phyloP scores from a whole-genome alignment of 2,329 filamentous ascomycete species.

The Fusarium sulawesiense region DNA sequence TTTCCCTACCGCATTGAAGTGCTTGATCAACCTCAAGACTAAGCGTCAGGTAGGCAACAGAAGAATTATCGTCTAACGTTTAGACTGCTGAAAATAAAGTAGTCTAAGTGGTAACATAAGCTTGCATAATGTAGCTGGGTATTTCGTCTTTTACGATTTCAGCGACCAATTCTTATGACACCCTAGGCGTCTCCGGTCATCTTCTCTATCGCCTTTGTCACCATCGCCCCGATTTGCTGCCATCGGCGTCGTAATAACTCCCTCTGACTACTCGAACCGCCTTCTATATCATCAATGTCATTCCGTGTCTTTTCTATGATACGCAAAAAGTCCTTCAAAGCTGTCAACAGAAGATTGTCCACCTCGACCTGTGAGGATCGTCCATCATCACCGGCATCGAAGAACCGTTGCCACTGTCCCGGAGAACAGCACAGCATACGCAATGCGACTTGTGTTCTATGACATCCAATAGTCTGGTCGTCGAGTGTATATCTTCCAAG shows the following conservation, averaged over 20 bases:
- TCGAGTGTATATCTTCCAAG: slow-evolving; percentile 62
- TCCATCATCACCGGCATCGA: slow-evolving; percentile 57
- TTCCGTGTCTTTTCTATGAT: slow-evolving; percentile 48
- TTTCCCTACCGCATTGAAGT: background rate
- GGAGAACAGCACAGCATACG: slow-evolving; percentile 52
- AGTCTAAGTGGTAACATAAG: background rate
- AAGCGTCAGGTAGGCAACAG: background rate
- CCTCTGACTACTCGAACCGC: slow-evolving; percentile 50
- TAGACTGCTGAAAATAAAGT: background rate
- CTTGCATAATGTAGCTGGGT: background rate
- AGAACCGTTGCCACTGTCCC: slow-evolving; percentile 54
- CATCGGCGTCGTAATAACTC: slow-evolving; percentile 56
- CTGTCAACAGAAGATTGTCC: slow-evolving; percentile 49
- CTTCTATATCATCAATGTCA: slow-evolving; percentile 49
- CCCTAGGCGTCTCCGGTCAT: slow-evolving; percentile 9
- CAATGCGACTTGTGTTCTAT: slow-evolving; percentile 66
- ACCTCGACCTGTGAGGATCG: slow-evolving; percentile 58
- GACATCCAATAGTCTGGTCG: slow-evolving; percentile 55
- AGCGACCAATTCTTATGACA: background rate
- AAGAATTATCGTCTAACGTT: background rate
- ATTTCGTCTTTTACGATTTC: background rate
- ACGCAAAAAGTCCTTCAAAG: slow-evolving; percentile 54
- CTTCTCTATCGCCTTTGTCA: slow-evolving; percentile 50
- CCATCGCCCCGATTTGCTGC: slow-evolving; percentile 56
- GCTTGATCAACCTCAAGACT: background rate